Conservation (phyloP, 1,139 yeast species). For the Kodamaea ohmeri region DNA sequence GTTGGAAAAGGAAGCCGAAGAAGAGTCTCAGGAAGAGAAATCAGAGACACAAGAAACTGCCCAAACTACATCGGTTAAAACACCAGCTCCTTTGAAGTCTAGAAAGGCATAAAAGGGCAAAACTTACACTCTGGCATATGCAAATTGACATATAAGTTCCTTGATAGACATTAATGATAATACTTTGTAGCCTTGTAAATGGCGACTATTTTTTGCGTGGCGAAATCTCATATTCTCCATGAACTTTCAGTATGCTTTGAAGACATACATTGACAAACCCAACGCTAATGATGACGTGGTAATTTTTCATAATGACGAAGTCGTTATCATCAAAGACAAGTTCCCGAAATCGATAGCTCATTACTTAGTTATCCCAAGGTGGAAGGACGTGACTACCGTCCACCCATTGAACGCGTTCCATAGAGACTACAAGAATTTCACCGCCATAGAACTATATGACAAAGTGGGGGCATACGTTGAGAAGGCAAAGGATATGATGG, state of each 20-base stretch:
- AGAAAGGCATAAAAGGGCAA: slow-evolving; percentile 17
- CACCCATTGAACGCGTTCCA: slow-evolving; percentile 58
- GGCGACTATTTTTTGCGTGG: too few species aligned
- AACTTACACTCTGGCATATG: neutral
- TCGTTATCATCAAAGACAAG: slow-evolving; percentile 55
- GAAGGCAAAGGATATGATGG: slow-evolving; percentile 39
- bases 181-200: too few species aligned
- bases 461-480: slow-evolving; percentile 39
- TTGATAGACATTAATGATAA: too few species aligned
- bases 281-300: slow-evolving; percentile 19
- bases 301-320: slow-evolving; percentile 49
- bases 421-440: slow-evolving; percentile 19
- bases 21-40: slow-evolving; percentile 4
- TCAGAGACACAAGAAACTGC: slow-evolving; percentile 2
- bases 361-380: slow-evolving; percentile 59
- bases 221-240: slow-evolving; percentile 14
- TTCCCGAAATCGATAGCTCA: slow-evolving; percentile 68
- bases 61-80: neutral
- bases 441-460: slow-evolving; percentile 26
- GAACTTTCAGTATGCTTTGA: slow-evolving; percentile 37
- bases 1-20: slow-evolving; percentile 19
- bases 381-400: slow-evolving; percentile 31
- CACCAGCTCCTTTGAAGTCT: slow-evolving; percentile 12
- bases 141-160: too few species aligned
- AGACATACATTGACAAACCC: slow-evolving; percentile 34